Conservation (phyloP, 2,329 filamentous ascomycete species). For the Paraphoma sp. region DNA sequence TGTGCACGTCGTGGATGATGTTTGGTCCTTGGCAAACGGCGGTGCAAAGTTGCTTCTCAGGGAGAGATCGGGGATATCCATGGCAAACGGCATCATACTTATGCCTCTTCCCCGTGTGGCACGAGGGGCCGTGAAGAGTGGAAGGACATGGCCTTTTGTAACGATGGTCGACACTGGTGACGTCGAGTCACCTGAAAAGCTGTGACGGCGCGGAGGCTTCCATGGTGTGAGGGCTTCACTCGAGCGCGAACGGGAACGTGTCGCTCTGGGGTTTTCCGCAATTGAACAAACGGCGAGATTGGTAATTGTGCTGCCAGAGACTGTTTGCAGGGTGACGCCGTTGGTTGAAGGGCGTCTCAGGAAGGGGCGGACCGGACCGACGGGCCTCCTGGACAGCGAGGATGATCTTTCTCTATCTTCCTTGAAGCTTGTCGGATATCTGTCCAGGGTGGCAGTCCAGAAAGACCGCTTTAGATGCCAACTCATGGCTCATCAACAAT, state of each 20-base stretch:
- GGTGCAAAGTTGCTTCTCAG: constrained; percentile 9
- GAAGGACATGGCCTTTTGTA: constrained; percentile 1
- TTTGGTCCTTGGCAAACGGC: constrained; percentile 1
- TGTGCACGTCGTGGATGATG: not conserved
- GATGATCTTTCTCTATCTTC: constrained; percentile 5
- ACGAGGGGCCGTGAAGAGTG: constrained; percentile 3
- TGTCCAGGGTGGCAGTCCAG: constrained; percentile 3
- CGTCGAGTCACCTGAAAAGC: constrained; percentile 1
- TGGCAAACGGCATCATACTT: not conserved
- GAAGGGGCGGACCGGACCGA: constrained; percentile 2
- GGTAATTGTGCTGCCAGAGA: constrained; percentile 1
- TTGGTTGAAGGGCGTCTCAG: constrained; percentile 3
- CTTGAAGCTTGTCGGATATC: constrained; percentile 4
- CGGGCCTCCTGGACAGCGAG: constrained; percentile 4
- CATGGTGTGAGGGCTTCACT: constrained; percentile 6
- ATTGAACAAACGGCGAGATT: constrained; percentile 3
- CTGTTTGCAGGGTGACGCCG: constrained; percentile 2
- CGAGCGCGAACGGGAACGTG: constrained; percentile 4
- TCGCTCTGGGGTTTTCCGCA: constrained; percentile 1
- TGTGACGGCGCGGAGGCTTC: constrained; percentile 7
- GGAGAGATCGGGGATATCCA: constrained; percentile 6
- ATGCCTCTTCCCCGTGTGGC: constrained; percentile 2
- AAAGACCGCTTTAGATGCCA: constrained; percentile 6
- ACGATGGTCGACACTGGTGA: not conserved
- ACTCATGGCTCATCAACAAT: constrained; percentile 3